phyloP scores from a whole-genome alignment of 805 yeast genomes.

The Lachancea dasiensis region DNA sequence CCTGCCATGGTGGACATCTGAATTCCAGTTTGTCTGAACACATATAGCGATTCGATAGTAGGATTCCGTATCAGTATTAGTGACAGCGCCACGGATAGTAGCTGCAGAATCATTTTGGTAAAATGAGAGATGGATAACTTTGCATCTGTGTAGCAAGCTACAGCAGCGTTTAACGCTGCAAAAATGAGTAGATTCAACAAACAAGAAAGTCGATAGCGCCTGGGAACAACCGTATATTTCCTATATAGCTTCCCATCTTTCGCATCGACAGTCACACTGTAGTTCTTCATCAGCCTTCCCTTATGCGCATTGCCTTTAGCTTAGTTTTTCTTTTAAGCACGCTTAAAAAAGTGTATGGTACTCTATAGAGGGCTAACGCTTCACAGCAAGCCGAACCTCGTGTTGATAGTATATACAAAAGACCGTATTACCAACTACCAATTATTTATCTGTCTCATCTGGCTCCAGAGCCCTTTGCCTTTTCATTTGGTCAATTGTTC shows the following conservation, averaged over 20 bases:
- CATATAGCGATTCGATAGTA: slow-evolving; percentile 19
- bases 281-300: background rate
- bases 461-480: slow-evolving; percentile 30
- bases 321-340: too few relatives aligned
- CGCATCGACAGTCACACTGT: background rate
- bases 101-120: background rate
- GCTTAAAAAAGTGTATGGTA: too few relatives aligned
- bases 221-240: slow-evolving; percentile 2
- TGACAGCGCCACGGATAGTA: background rate
- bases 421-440: background rate
- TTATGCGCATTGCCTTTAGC: slow-evolving; percentile 2
- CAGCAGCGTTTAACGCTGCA: background rate
- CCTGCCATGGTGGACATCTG: slow-evolving; percentile 22
- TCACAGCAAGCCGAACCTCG: too few relatives aligned
- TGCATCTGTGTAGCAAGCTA: too few relatives aligned
- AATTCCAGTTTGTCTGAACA: slow-evolving; percentile 24
- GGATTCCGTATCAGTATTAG: slow-evolving; percentile 15
- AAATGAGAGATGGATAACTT: too few relatives aligned
- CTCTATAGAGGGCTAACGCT: too few relatives aligned
- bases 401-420: background rate
- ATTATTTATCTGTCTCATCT: slow-evolving; percentile 1
- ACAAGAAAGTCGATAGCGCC: slow-evolving; percentile 1
- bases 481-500: slow-evolving; percentile 42
- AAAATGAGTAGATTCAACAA: slow-evolving; percentile 1
- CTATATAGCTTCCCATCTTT: background rate